Conservation (phyloP, 2,329 filamentous ascomycete genomes). For the Colletotrichum brevisporum region DNA sequence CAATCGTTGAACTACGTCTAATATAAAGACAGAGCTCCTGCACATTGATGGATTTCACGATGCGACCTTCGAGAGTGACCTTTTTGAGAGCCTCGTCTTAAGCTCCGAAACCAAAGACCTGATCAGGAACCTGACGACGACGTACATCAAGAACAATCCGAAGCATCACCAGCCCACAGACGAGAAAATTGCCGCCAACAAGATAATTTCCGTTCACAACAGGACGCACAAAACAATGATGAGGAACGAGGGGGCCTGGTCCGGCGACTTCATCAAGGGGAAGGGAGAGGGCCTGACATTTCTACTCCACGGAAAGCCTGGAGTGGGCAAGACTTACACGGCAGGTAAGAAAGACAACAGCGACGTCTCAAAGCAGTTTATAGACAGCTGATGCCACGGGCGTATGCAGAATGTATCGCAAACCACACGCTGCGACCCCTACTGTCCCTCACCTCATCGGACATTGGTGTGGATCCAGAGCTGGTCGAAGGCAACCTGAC, state of each 20-base stretch:
- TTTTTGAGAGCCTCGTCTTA: constrained; percentile 23
- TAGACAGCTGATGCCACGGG: too few species aligned
- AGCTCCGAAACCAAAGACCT: constrained; percentile 10
- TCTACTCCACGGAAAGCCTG: constrained; percentile 22
- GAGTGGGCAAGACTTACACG: constrained; percentile 23
- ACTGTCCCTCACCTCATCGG: constrained; percentile 39
- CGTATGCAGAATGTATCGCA: background rate
- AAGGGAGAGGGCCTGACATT: constrained; percentile 27
- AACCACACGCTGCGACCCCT: background rate
- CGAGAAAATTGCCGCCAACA: background rate
- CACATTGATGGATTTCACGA: background rate
- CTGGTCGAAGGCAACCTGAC: constrained; percentile 39
- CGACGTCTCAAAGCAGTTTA: too few species aligned
- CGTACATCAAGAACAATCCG: constrained; percentile 8
- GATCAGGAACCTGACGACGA: constrained; percentile 9
- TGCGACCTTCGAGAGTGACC: constrained; percentile 11
- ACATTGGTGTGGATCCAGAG: constrained; percentile 38
- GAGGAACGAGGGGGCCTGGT: background rate
- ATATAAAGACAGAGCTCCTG: background rate
- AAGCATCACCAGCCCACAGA: background rate
- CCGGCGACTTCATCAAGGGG: constrained; percentile 9
- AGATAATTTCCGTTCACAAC: background rate
- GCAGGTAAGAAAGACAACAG: background rate
- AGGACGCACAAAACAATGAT: background rate
- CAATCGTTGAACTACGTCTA: background rate